A percentile compares a stretch with the other conserved stretches of the same genome.
Conservation (phyloP, 345 rosid species). For the Odontarrhena argentea region DNA sequence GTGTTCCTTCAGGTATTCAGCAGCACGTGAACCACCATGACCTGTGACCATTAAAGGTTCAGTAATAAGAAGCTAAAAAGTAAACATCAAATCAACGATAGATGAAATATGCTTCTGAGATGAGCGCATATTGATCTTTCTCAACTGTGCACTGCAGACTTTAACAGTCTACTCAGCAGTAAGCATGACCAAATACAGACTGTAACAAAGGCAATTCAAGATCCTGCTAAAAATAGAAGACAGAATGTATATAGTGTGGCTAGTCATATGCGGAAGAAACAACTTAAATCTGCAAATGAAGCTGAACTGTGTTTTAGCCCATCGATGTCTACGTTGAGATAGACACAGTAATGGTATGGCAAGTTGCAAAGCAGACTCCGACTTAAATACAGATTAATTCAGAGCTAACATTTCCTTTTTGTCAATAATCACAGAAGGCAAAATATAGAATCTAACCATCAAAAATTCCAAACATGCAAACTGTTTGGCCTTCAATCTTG, state of each 20-base stretch:
- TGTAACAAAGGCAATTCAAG: conserved; percentile 8
- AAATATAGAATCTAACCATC: conserved; percentile 67
- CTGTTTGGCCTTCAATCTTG: conserved; percentile 66
- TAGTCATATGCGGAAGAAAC: conserved; percentile 2
- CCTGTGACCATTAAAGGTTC: conserved; percentile 55
- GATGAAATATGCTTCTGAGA: background rate
- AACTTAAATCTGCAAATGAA: conserved; percentile 18
- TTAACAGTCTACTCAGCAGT: conserved; percentile 14
- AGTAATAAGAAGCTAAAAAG: conserved; percentile 1
- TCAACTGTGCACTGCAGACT: background rate
- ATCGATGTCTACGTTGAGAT: conserved; percentile 19
- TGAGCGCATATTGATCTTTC: conserved; percentile 15
- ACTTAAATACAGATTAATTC: conserved; percentile 7
- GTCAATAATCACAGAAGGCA: background rate
- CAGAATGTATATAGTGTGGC: background rate
- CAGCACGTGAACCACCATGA: conserved; percentile 99
- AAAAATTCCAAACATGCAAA: conserved; percentile 95
- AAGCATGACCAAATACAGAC: conserved; percentile 1
- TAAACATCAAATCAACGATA: conserved; percentile 12
- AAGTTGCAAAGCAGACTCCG: conserved; percentile 18
- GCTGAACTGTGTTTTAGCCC: conserved; percentile 4
- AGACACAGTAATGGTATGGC: conserved; percentile 1
- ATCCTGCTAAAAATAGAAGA: conserved; percentile 9
- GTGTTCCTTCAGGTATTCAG: conserved; percentile 89
- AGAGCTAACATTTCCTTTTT: background rate